Base-by-base conservation (phyloP, 2,329 filamentous ascomycete genomes). In the Neocatenulostroma microsporum region DNA sequence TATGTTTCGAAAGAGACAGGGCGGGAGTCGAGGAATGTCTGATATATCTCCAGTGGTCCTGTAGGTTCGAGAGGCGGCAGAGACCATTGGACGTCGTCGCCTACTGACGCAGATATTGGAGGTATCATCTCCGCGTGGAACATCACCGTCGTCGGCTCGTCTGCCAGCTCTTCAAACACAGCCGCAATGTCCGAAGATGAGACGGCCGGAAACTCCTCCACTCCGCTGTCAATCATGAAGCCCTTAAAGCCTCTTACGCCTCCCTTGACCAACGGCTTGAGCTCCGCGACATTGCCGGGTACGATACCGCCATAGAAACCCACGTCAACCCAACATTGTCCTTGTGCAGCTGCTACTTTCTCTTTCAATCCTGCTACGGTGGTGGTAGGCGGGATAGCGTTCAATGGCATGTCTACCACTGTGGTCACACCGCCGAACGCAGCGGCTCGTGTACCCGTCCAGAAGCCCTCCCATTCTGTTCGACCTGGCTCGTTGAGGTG, bases 71-170 rank as follows among this genome's bases (percentile, higher is more conserved):
- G 65, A 0, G 84, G 83, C 13, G 84, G 76, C 7, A 54, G 42
- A 0, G 83, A 84, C 18, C 66, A 63, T 53, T 84, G 81, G 3
- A 86, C 78, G 18, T 78, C 77, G 58, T 91, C 85, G 36, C 84
- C 82, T 2, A 88, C 82, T 0, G 84, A 87, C 48, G 78, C 76
- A 33, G 83, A 66, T 48, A 88, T 83, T 13, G 86, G 84, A n/a
- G 89, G 87, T 10, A 93, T 80, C 87, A 95, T 96, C 63, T 98
- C 91, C 39, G 91, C 91, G 58, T 98, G 91, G 68, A 98, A 98
- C 89, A 98, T 96, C 52, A 96, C 78, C 0, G 87, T 94, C 2
- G 91, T 96, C 13, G 85, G 74, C 36, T 80, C 74, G 50, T 85
- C 78, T 42, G 84, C 83, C 43, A 98, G 74, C 30, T 82, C 84